Base-by-base conservation (phyloP, 331 rosid genomes). In the Quercus tomentella region DNA sequence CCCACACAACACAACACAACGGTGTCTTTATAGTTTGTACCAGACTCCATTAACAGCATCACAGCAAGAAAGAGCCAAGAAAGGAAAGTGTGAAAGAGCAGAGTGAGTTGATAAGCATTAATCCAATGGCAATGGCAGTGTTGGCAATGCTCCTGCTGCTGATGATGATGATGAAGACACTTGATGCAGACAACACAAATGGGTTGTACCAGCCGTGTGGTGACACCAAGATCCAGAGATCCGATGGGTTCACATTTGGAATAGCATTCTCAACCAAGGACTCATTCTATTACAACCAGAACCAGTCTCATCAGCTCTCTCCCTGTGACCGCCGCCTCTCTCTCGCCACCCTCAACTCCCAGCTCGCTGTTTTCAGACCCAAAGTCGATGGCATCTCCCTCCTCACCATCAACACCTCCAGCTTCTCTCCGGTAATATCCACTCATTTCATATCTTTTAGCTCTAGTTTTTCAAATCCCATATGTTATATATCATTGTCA, bases 311-410 rank as follows among this genome's bases (percentile, higher is more conserved):
- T 25, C 93, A 87, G 82, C 92, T 91, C 65, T 87, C 96, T 18
- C 96, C 93, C 2, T 91, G 93, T 65, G 96, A 91, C 76, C 86
- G 81, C 4, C 89, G 92, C 33, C 93, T 91, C 73, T 76, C 92
- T 77, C 86, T 91, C 33, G 20, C 90, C 2, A 77, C 96, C 17
- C 58, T 79, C 70, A 81, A 79, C 76, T 79, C 96, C 0, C 96
- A 87, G 77, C 86, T 91, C 17, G 90, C 91, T 2, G 76, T 91
- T 45, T 91, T 91, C 66, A 82, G 96, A 9, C 93, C 96, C 74
- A 87, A 81, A 77, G 92, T 91, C 12, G 96, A 91, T 77, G 88
- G 84, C 90, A 89, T 91, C 92, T 89, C 96, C 75, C 93, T 91
- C 76, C 96, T 89, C 79, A 74, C 96, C 33, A 78, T 87, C 72